Base-by-base conservation (phyloP, 1,284 basidiomycete genomes). In the Apiotrichum brassicae region DNA sequence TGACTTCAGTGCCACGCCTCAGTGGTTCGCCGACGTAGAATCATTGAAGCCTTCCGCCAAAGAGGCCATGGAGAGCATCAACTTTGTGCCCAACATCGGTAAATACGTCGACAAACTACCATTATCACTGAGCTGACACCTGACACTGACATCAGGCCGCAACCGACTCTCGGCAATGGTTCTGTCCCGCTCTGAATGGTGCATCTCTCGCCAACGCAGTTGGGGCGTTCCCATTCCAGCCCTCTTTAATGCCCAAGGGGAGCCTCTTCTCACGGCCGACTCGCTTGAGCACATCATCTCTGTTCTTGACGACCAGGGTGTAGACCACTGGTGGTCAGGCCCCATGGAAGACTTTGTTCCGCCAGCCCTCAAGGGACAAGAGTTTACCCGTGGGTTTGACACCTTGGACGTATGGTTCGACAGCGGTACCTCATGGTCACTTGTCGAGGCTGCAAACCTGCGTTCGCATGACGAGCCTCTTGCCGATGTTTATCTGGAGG, bases 371-470 rank as follows among this genome's bases (percentile, higher is more conserved):
- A 65, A 74, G 30, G 59, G 77, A 26, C 66, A 74, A 13, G 71
- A 43, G 22, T 87, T 84, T 79, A 70, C 75, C 39, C 91, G 89
- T 68, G 86, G 92, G 8, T 83, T 80, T 2, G 95, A 99, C 68
- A 98, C 94, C 0, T 88, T 98, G 80, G 95, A 99, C 68, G 95
- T 99, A 4, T 99, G 95, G 95, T 98, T 98, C 62, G 95, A 99
- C 75, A 94, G 89, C 62, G 95, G 95, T 2, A 84, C 87, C 1
- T 91, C 92, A 2, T 99, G 95, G 95, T 83, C 87, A 1, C 81
- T 90, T 73, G 76, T 97, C 28, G 64, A 63, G 25, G 59, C 52
- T 36, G 51, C 44, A 48, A 57, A 41, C 24, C 46, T 55, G 3
- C 54, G 58, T 6, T 38, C 61, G 58, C 23, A 18, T 60, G 68